Evolutionary conservation across 2,329 filamentous ascomycete species (phyloP).

Genomic region (Fusarium acutatum): DNA sequence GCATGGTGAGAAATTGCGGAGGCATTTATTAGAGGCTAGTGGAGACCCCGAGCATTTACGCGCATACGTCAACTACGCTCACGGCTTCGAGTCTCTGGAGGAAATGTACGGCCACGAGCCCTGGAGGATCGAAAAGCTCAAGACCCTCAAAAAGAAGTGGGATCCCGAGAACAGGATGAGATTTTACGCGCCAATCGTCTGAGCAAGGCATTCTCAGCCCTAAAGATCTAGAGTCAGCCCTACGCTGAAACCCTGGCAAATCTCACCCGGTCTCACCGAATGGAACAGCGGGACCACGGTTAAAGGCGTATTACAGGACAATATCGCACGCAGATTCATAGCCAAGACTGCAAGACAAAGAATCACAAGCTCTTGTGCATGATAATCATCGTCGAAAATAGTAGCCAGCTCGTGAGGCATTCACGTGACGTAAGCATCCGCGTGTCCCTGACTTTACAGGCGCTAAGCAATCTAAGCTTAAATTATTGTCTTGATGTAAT

Average conservation of each 20-base stretch:
- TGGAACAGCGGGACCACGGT: too few relatives aligned
- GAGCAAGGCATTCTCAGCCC: not conserved
- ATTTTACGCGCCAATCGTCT: constrained; percentile 39
- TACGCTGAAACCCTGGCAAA: not conserved
- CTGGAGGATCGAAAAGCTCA: constrained; percentile 55
- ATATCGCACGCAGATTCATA: not conserved
- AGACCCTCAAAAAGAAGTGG: constrained; percentile 55
- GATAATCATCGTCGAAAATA: not conserved
- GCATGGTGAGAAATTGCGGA: constrained; percentile 14
- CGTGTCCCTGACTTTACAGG: not conserved
- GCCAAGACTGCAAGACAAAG: not conserved
- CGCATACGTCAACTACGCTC: constrained; percentile 32
- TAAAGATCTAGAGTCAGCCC: not conserved
- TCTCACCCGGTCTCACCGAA: not conserved
- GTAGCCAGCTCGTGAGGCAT: not conserved
- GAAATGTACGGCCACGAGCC: constrained; percentile 18
- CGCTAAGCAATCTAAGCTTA: constrained; percentile 15
- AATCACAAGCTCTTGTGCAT: not conserved
- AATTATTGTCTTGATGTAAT: not conserved
- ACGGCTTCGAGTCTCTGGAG: constrained; percentile 14
- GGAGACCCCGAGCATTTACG: constrained; percentile 9
- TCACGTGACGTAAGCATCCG: constrained; percentile 14
- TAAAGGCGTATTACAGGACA: not conserved
- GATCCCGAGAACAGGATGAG: constrained; percentile 50
- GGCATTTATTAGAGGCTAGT: constrained; percentile 2